Evolutionary conservation across 1,284 basidiomycete genomes (phyloP), one percentile per base, ranked within the genome.

Genomic region (Leucoagaricus sp.): DNA sequence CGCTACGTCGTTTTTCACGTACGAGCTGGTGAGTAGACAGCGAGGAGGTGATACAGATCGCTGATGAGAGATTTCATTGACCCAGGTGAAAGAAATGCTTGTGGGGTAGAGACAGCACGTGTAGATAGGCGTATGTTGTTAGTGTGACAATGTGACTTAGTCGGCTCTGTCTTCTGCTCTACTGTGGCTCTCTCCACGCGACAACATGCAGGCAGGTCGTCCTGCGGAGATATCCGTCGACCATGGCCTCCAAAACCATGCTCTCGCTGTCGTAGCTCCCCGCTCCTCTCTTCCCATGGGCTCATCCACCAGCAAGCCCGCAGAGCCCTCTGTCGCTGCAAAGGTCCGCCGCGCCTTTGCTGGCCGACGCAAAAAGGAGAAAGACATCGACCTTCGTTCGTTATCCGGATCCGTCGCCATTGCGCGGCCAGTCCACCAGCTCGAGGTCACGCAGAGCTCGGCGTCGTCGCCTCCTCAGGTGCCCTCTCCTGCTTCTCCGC

Each of bases 1-100:
- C 61, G 92, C 93, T 26, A 94, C 91, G 31, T 91, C 88, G 33
- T 91, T 91, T 68, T 91, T 89, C 74, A 86, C 82, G 19, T 91
- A 91, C 70, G 89, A 91, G 72, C 67, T 89, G 63, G 88, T 88
- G 63, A 79, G 83, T 50, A 36, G 34, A 33, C 28, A 10, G 5
- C 21, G 3, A 29, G 26, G 25, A 29, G 33, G 44, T n/a, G 12
- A 13, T n/a, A 3, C 5, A 19, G 36, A 47, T 36, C n/a, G 45
- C 46, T 41, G 36, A 55, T 28, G 15, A 21, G 17, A 29, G 45
- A 29, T 41, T 12, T 6, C 45, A n/a, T n/a, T n/a, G n/a, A n/a
- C n/a, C n/a, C n/a, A 55, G 53, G 53, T 55, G 23, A 55, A 55
- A 21, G 54, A 55, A 25, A 45, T 42, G 47, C 33, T 55, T 2